phyloP scores from a whole-genome alignment of 495 filamentous ascomycete species.

The Tuber umbilicatum region DNA sequence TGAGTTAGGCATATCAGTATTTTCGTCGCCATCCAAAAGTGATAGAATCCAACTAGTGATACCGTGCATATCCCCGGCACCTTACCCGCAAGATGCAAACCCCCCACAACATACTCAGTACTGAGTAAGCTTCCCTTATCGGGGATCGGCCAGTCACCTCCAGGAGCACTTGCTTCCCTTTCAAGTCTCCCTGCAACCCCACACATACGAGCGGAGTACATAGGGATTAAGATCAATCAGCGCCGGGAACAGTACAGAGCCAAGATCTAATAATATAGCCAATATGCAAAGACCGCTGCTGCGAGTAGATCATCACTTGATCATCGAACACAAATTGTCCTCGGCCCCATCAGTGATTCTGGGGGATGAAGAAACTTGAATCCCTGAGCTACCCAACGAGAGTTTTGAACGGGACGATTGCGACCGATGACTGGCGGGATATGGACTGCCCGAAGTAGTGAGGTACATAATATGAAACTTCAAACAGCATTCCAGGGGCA shows the following conservation, averaged over 20 bases:
- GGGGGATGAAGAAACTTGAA: neutral
- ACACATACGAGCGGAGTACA: neutral
- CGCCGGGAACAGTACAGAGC: neutral
- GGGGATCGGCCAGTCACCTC: neutral
- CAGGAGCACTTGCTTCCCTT: neutral
- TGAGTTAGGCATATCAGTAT: neutral
- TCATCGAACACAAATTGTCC: neutral
- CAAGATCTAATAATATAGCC: neutral
- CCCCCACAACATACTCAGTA: neutral
- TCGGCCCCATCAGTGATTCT: neutral
- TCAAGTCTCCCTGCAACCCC: neutral
- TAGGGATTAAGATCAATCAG: neutral
- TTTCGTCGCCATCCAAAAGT: neutral
- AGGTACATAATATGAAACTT: conserved; percentile 2
- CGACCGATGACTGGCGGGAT: neutral
- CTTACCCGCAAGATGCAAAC: neutral
- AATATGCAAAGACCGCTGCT: neutral
- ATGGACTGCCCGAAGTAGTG: neutral
- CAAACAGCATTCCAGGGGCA: conserved; percentile 1
- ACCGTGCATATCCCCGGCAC: neutral
- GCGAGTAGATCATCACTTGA: neutral
- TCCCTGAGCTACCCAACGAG: neutral
- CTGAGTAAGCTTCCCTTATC: neutral
- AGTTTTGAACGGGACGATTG: neutral
- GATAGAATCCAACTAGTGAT: neutral